Base-by-base conservation (phyloP, 495 filamentous ascomycete genomes). In the Aspergillus steynii region DNA sequence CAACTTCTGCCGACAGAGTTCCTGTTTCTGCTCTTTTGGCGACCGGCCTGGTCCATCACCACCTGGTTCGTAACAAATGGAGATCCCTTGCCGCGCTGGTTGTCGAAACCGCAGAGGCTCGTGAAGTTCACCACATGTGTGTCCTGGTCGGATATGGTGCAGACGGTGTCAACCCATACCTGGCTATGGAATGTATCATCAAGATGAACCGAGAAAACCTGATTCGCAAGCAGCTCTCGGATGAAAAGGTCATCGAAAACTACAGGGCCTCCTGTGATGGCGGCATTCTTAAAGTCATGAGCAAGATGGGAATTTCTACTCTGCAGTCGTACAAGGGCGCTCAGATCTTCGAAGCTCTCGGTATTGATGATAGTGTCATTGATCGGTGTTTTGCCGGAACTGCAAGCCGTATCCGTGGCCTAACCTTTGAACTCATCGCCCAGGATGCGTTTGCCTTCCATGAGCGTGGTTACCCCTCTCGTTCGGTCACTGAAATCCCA, bases 221-320 rank as follows among this genome's bases (percentile, higher is more conserved):
- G 59, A 96, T 99, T 73, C 88, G 93, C 68, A 96, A 96, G 82
- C 87, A 93, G 68, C 79, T 98, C 26, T 81, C 85, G 27, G 88
- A 96, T 61, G 91, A 96, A 51, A 83, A 86, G 62, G 87, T 98
- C 55, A 91, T 99, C 61, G 87, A 90, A 61, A 99, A 99, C 78
- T 99, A 98, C 83, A 96, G 96, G 81, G 90, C 95, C 68, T 99
- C 95, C 51, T 96, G 92, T 68, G 96, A 98, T 68, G 95, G 95
- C 67, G 95, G 95, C 76, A 97, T 99, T 61, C 83, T 99, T 59
- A 99, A 99, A 80, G 95, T 99, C 71, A 99, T 99, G 95, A 96
- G 92, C 78, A 99, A 99, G 83, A 99, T 99, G 95, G 95, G 95
- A 77, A 99, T 99, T 67, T 99, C 95, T 10, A 99, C 95, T 50